These are phyloP conservation scores for Parietaria judaica DNA, from an alignment of 306 rosid genomes.

Conservation along the genomic window DNA sequence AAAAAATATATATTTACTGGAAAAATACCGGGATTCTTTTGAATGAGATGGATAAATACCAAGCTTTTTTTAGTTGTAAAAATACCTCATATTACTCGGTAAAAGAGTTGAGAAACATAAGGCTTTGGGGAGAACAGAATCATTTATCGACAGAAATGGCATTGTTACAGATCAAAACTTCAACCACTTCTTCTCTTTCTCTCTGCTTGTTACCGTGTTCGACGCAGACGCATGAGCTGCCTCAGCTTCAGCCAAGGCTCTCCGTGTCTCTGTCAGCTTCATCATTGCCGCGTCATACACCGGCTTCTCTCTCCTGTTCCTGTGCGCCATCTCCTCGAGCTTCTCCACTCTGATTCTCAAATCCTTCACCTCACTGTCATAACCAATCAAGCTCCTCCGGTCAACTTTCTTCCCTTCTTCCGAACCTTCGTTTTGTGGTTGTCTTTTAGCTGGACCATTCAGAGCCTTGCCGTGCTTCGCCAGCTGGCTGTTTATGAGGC, in stretches of 20 bases:
- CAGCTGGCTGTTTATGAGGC: conserved; percentile 71
- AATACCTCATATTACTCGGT: no score
- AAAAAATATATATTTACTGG: no score
- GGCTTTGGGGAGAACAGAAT: background rate
- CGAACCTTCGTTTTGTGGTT: conserved; percentile 45
- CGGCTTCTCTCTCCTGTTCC: conserved; percentile 70
- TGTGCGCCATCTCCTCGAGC: conserved; percentile 79
- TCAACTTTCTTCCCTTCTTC: conserved; percentile 65
- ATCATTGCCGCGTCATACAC: conserved; percentile 82
- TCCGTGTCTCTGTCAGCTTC: conserved; percentile 65
- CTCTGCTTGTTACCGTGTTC: conserved; percentile 65
- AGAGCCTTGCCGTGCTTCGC: conserved; percentile 52
- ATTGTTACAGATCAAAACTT: conserved; percentile 42
- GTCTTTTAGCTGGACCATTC: conserved; percentile 46
- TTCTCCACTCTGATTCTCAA: conserved; percentile 53
- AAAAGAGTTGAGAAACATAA: background rate
- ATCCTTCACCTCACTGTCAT: conserved; percentile 72
- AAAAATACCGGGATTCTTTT: no score
- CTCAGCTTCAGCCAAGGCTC: conserved; percentile 61
- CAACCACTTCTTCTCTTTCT: conserved; percentile 91
- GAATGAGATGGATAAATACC: no score
- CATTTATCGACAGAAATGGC: background rate
- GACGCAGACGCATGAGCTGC: conserved; percentile 81
- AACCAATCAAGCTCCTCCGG: conserved; percentile 58
- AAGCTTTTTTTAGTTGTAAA: no score